phyloP scores from a whole-genome alignment of 495 filamentous ascomycete genomes.

The Hyaloscypha hepaticicola region DNA sequence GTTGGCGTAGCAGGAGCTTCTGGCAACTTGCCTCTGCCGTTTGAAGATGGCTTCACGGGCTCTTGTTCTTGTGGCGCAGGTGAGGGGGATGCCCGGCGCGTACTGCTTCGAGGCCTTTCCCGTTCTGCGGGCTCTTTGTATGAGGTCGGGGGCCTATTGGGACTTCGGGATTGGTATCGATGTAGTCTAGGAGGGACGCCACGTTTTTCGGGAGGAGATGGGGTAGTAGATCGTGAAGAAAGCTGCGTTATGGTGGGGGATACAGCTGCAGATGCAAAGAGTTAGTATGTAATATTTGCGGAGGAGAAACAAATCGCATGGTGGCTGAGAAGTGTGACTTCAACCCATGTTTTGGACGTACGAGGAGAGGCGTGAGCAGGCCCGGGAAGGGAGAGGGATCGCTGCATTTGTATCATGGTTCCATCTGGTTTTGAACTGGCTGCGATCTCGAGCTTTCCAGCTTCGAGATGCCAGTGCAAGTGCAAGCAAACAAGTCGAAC shows the following conservation, averaged over 20 bases:
- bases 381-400: conserved; percentile 37
- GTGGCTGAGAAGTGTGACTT: neutral
- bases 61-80: conserved; percentile 25
- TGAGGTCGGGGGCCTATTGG: conserved; percentile 25
- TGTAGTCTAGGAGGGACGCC: conserved; percentile 25
- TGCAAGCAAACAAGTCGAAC: neutral
- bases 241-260: conserved; percentile 34
- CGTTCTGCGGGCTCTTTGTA: conserved; percentile 29
- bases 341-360: conserved; percentile 27
- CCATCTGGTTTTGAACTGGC: conserved; percentile 30
- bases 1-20: conserved; percentile 21
- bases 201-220: conserved; percentile 27
- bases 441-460: conserved; percentile 33
- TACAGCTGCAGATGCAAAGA: conserved; percentile 20
- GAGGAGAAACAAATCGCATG: neutral
- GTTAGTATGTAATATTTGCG: conserved; percentile 19
- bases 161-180: conserved; percentile 30
- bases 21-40: neutral
- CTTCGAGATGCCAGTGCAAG: conserved; percentile 28
- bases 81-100: conserved; percentile 27
- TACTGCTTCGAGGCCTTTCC: conserved; percentile 19
- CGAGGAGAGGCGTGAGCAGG: conserved; percentile 37
- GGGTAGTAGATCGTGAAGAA: conserved; percentile 33
- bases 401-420: conserved; percentile 37
- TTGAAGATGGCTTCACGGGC: neutral